Evolutionary conservation across 2,329 filamentous ascomycete species (phyloP).

Genomic region (Daldinia eschscholtzii): DNA sequence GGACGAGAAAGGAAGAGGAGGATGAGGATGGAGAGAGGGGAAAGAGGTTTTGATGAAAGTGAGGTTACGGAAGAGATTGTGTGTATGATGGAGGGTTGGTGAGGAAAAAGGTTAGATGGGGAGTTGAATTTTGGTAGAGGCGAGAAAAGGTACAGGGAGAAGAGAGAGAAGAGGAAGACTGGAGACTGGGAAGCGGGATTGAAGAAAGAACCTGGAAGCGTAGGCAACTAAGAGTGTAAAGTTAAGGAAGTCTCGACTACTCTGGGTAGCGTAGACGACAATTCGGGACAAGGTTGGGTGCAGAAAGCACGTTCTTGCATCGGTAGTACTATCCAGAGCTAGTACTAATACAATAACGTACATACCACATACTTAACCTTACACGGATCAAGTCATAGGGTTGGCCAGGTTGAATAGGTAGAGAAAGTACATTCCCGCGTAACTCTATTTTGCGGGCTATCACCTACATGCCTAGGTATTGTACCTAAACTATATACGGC

Average conservation of each 20-base stretch:
- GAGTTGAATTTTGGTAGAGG: constrained; percentile 36
- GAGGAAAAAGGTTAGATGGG: constrained; percentile 18
- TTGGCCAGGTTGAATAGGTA: background rate
- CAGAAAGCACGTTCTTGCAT: constrained; percentile 40
- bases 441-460: constrained; percentile 16
- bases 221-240: constrained; percentile 22
- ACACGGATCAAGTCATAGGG: background rate
- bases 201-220: constrained; percentile 43
- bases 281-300: constrained; percentile 40
- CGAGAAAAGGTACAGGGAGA: constrained; percentile 47
- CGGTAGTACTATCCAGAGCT: constrained; percentile 45
- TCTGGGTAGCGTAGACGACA: constrained; percentile 33
- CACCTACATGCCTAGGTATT: background rate
- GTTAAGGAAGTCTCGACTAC: constrained; percentile 28
- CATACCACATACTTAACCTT: constrained; percentile 12
- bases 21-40: constrained; percentile 40
- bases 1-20: constrained; percentile 45
- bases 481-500: constrained; percentile 1
- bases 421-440: constrained; percentile 15
- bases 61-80: constrained; percentile 44
- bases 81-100: constrained; percentile 34
- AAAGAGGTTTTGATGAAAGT: constrained; percentile 42
- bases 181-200: constrained; percentile 44
- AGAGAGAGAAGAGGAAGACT: constrained; percentile 38
- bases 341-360: constrained; percentile 29